Conservation (phyloP, 805 yeast species). For the Saturnispora saitoi region DNA sequence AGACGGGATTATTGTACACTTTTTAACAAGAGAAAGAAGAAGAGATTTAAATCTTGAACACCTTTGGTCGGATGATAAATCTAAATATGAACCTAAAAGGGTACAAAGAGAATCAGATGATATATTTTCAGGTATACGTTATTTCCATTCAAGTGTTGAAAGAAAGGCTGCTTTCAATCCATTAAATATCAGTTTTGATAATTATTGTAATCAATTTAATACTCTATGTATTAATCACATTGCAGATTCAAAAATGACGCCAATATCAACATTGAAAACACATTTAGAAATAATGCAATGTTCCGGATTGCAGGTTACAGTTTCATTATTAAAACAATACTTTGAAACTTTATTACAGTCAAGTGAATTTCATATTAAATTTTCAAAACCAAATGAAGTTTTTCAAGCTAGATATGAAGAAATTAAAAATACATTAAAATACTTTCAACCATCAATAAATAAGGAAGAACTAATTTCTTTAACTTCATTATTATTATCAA, state of each 20-base stretch:
- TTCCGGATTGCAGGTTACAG: slow-evolving; percentile 21
- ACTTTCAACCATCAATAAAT: slow-evolving; percentile 18
- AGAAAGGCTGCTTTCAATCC: slow-evolving; percentile 9
- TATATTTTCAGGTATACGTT: slow-evolving; percentile 38
- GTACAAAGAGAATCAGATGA: slow-evolving; percentile 30
- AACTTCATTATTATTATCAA: slow-evolving; percentile 20
- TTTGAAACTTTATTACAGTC: slow-evolving; percentile 23
- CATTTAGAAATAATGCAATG: slow-evolving; percentile 25
- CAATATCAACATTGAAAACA: slow-evolving; percentile 16
- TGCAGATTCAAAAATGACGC: slow-evolving; percentile 14
- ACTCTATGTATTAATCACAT: slow-evolving; percentile 16
- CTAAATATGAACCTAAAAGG: slow-evolving; percentile 7
- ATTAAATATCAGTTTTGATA: slow-evolving; percentile 10
- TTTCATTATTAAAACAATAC: slow-evolving; percentile 16
- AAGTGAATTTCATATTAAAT: slow-evolving; percentile 19
- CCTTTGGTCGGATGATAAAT: slow-evolving; percentile 37
- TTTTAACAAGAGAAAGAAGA: slow-evolving; percentile 65
- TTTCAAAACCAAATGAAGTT: slow-evolving; percentile 8
- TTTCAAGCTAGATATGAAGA: slow-evolving; percentile 19
- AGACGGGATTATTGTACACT: slow-evolving; percentile 60
- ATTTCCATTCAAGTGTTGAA: slow-evolving; percentile 33
- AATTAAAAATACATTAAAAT: slow-evolving; percentile 14
- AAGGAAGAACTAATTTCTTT: slow-evolving; percentile 16
- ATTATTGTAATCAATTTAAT: slow-evolving; percentile 16
- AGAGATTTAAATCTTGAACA: slow-evolving; percentile 60